Evolutionary conservation across 2,329 filamentous ascomycete genomes (phyloP).

Genomic region (Aspergillus melleus): DNA sequence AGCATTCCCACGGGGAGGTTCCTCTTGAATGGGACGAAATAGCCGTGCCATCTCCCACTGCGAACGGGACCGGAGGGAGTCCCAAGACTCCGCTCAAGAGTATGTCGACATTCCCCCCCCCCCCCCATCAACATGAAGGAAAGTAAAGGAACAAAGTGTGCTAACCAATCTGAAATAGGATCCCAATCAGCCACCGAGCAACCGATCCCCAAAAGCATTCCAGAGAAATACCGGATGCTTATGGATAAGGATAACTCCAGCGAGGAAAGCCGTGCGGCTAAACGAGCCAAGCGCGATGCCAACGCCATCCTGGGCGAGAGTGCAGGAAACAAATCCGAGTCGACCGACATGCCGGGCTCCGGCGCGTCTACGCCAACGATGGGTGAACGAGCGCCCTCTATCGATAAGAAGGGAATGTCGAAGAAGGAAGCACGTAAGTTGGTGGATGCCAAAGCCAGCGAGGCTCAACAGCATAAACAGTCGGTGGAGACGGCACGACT

Average conservation of each 20-base stretch:
- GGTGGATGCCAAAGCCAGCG: constrained; percentile 70
- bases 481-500: constrained; percentile 81
- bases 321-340: constrained; percentile 53
- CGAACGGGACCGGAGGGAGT: constrained; percentile 41
- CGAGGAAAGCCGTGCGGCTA: constrained; percentile 71
- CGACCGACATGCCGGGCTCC: constrained; percentile 61
- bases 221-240: constrained; percentile 58
- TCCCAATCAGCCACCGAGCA: constrained; percentile 40
- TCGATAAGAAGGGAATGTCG: constrained; percentile 66
- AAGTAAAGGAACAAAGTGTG: constrained; percentile 2
- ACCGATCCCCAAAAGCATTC: constrained; percentile 46
- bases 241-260: constrained; percentile 66
- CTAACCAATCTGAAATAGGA: constrained; percentile 29
- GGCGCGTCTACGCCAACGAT: constrained; percentile 52
- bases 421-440: constrained; percentile 86
- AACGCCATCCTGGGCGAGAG: constrained; percentile 55
- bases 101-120: constrained; percentile 30
- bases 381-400: constrained; percentile 57
- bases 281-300: constrained; percentile 63
- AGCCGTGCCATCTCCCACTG: constrained; percentile 48
- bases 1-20: constrained; percentile 75
- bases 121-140: neutral
- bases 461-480: constrained; percentile 75
- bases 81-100: constrained; percentile 39
- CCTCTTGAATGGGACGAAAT: constrained; percentile 74